phyloP scores from a whole-genome alignment of 768 basidiomycete species.

The Rhizopogon sp. region DNA sequence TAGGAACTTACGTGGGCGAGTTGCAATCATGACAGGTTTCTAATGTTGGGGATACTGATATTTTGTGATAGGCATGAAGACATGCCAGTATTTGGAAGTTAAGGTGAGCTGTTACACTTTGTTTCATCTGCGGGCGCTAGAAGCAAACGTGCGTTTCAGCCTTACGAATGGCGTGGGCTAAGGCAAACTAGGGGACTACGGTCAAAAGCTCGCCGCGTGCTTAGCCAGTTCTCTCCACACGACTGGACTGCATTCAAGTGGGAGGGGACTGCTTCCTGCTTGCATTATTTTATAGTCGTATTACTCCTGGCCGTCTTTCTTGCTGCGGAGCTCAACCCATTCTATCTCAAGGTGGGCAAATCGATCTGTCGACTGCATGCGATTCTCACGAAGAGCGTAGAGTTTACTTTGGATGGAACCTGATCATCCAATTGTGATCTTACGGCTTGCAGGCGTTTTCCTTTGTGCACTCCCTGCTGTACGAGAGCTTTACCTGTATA shows the following conservation, averaged over 20 bases:
- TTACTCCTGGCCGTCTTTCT: constrained; percentile 73
- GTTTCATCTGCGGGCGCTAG: not conserved
- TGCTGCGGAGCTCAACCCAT: constrained; percentile 82
- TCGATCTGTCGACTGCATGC: constrained; percentile 3
- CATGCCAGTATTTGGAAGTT: constrained; percentile 83
- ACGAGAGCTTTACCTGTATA: constrained; percentile 78
- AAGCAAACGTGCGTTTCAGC: constrained; percentile 35
- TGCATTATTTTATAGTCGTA: constrained; percentile 72
- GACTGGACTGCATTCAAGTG: constrained; percentile 88
- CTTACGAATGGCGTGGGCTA: constrained; percentile 82
- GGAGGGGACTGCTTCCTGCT: constrained; percentile 74
- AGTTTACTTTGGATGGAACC: constrained; percentile 84
- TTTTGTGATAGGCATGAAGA: constrained; percentile 65
- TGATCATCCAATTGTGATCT: constrained; percentile 79
- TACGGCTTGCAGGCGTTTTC: constrained; percentile 69
- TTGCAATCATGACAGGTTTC: constrained; percentile 6
- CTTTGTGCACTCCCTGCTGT: constrained; percentile 85
- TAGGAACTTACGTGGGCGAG: constrained; percentile 77
- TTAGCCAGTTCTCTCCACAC: constrained; percentile 82
- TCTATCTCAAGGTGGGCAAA: constrained; percentile 72
- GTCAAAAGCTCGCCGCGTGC: constrained; percentile 72
- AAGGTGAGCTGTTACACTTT: constrained; percentile 46
- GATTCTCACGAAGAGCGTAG: constrained; percentile 29
- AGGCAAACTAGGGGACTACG: constrained; percentile 73
- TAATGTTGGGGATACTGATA: constrained; percentile 9